Evolutionary conservation across 805 yeast species (phyloP).

Genomic region (Kodamaea hsintzibuensis): DNA sequence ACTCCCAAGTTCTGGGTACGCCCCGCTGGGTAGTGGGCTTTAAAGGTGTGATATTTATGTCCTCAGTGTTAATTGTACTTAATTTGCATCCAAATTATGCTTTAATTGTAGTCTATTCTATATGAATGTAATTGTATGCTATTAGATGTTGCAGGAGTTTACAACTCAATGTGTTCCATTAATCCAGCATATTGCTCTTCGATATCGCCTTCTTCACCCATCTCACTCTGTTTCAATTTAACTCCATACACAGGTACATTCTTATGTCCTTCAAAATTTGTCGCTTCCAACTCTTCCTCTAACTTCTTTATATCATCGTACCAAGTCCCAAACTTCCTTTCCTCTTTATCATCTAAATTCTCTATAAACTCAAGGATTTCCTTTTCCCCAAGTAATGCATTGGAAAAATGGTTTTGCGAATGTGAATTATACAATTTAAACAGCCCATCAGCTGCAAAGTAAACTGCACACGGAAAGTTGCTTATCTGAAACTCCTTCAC

Average conservation of each 20-base stretch:
- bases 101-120: neutral
- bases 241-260: constrained; percentile 16
- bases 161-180: constrained; percentile 16
- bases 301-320: constrained; percentile 7
- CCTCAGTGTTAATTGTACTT: too few relatives aligned
- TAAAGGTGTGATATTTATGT: too few relatives aligned
- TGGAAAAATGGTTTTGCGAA: constrained; percentile 19
- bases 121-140: too few relatives aligned
- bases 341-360: neutral
- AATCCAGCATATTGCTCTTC: constrained; percentile 22
- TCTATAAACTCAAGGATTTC: constrained; percentile 16
- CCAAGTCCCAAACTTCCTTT: neutral
- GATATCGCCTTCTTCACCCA: constrained; percentile 11
- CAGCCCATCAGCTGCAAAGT: constrained; percentile 22
- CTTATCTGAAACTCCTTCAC: constrained; percentile 28
- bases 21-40: neutral
- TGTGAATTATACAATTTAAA: constrained; percentile 27
- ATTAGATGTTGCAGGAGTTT: too few relatives aligned
- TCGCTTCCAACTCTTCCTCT: constrained; percentile 8
- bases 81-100: neutral
- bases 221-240: constrained; percentile 12
- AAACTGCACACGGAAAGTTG: constrained; percentile 34
- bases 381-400: constrained; percentile 17
- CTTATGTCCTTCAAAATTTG: constrained; percentile 14
- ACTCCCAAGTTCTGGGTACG: neutral